phyloP scores from a whole-genome alignment of 2,329 filamentous ascomycete species.

The Epichloe glyceriae region DNA sequence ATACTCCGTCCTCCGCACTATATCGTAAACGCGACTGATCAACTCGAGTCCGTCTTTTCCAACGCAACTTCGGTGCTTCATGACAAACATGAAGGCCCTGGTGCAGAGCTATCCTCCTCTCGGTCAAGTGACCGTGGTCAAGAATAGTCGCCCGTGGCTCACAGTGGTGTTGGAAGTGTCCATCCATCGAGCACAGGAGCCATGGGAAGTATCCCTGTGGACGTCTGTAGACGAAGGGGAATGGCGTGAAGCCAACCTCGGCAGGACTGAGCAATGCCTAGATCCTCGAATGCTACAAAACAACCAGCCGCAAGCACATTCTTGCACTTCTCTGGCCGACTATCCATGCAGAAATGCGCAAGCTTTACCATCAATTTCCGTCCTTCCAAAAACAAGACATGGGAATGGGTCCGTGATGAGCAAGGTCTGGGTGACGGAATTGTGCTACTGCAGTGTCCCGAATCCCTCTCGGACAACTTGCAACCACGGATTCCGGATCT shows the following conservation, averaged over 20 bases:
- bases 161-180: slow-evolving; percentile 58
- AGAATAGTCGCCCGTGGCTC: slow-evolving; percentile 39
- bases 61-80: not conserved
- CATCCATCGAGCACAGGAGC: slow-evolving; percentile 34
- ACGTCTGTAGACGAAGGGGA: slow-evolving; percentile 43
- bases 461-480: slow-evolving; percentile 27
- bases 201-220: slow-evolving; percentile 69
- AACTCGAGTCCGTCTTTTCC: not conserved
- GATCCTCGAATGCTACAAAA: slow-evolving; percentile 39
- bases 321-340: slow-evolving; percentile 40
- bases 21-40: not conserved
- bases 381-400: slow-evolving; percentile 34
- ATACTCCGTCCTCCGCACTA: too few relatives aligned
- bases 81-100: slow-evolving; percentile 20
- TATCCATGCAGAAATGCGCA: slow-evolving; percentile 35
- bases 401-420: slow-evolving; percentile 60
- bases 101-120: slow-evolving; percentile 54
- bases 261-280: slow-evolving; percentile 11
- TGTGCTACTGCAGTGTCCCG: slow-evolving; percentile 29
- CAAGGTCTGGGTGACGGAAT: slow-evolving; percentile 52
- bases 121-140: slow-evolving; percentile 56
- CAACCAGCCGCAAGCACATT: slow-evolving; percentile 13
- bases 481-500: slow-evolving; percentile 43
- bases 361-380: slow-evolving; percentile 64
- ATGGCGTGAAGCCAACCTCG: slow-evolving; percentile 39